Base-by-base conservation (phyloP, 805 yeast species). In the Candida chilensis region DNA sequence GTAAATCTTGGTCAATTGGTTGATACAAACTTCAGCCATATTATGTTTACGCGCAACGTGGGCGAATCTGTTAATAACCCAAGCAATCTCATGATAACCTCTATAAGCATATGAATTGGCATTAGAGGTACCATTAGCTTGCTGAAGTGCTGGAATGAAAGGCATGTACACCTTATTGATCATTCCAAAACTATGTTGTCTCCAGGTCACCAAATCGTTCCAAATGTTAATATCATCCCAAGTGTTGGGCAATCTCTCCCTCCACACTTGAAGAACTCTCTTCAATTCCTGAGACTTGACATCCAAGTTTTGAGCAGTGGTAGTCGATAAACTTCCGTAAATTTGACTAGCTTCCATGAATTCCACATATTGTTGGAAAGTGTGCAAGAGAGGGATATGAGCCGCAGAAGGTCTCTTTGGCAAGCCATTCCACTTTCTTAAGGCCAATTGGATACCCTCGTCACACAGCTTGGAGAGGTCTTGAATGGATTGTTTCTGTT, bases 181-280 rank as follows among this genome's bases (percentile, higher is more conserved):
- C 16, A 90, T 96, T 39, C 85, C 88, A 67, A 94, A 92, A 0
- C 95, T 96, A 59, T 92, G 97, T 55, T 92, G 97, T 42, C 99
- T 71, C 99, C 99, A 92, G 0, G 97, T 88, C 4, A 92, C 95
- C 36, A 92, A 60, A 49, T 92, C 99, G 41, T 94, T 88, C 99
- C 99, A 92, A 37, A 88, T 73, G 50, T 87, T 90, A 45, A 92
- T 88, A 51, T 92, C 98, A 55, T 92, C 99, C 96, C 97, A 92
- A 6, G 74, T 65, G 45, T 92, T 92, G 9, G 99, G 99, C 30
- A 94, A 63, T 38, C 99, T 76, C 49, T 92, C 99, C 47, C 98
- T 68, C 99, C 99, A 92, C 1, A 95, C 96, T 52, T 87, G 96
- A 24, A 92, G 57, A 0, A 92, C 95, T 32, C 97, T 72, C 57